Conservation (phyloP, 192 early-diverging fungal genomes). For the Coemansia interrupta region DNA sequence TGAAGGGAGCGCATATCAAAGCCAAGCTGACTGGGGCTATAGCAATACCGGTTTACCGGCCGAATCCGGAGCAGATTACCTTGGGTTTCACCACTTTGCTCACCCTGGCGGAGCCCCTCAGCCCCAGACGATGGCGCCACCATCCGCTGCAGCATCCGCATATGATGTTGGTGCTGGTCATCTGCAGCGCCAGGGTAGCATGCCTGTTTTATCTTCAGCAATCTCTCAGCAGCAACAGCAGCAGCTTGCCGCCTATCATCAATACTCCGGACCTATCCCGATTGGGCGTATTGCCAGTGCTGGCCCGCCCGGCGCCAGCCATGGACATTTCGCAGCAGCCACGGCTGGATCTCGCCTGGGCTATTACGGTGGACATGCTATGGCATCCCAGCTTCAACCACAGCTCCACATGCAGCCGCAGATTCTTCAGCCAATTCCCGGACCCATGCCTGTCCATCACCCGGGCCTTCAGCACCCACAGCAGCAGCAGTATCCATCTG, state of each 20-base stretch:
- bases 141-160: conserved; percentile 1
- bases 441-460: conserved; percentile 10
- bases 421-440: conserved; percentile 5
- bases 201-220: conserved; percentile 4
- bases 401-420: conserved; percentile 16
- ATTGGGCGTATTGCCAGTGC: conserved; percentile 8
- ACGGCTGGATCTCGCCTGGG: conserved; percentile 2
- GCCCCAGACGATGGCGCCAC: neutral
- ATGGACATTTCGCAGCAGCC: neutral
- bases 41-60: neutral
- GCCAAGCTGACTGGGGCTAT: neutral
- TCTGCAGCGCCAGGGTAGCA: conserved; percentile 21
- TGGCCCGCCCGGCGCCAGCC: conserved; percentile 1
- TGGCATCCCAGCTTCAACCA: neutral
- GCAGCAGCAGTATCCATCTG: neutral
- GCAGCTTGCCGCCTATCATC: conserved; percentile 9
- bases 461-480: neutral
- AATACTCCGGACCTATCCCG: conserved; percentile 5
- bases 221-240: conserved; percentile 11
- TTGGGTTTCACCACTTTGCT: conserved; percentile 11
- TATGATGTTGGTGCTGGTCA: conserved; percentile 1
- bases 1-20: neutral
- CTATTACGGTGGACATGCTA: conserved; percentile 1
- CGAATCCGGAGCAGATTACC: conserved; percentile 2
- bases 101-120: conserved; percentile 5